phyloP scores from a whole-genome alignment of 495 filamentous ascomycete species.

The Terfezia claveryi region DNA sequence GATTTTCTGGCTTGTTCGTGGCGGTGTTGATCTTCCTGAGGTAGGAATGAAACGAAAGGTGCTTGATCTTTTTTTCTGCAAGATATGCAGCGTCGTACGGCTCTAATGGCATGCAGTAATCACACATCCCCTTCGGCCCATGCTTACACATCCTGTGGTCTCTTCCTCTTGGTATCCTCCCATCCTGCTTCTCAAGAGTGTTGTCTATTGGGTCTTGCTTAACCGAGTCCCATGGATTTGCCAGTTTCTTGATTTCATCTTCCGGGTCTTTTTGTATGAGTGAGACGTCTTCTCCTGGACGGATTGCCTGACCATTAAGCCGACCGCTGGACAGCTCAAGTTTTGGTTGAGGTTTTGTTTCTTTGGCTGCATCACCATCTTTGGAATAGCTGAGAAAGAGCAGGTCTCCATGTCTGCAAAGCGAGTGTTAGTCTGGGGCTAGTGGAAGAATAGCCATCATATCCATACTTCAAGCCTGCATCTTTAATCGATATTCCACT shows the following conservation, averaged over 20 bases:
- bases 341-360: conserved; percentile 16
- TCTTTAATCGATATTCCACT: neutral
- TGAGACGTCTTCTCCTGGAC: neutral
- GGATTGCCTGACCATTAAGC: conserved; percentile 22
- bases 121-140: conserved; percentile 92
- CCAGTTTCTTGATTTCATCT: conserved; percentile 37
- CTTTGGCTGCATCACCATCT: conserved; percentile 11
- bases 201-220: conserved; percentile 50
- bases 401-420: conserved; percentile 64
- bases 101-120: conserved; percentile 96
- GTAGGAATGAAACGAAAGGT: conserved; percentile 87
- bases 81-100: conserved; percentile 77
- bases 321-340: conserved; percentile 30
- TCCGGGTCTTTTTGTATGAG: conserved; percentile 34
- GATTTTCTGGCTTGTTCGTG: conserved; percentile 85
- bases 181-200: conserved; percentile 65
- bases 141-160: conserved; percentile 88
- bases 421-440: conserved; percentile 61
- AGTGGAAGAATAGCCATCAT: conserved; percentile 23
- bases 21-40: conserved; percentile 83
- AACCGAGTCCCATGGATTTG: conserved; percentile 44
- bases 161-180: conserved; percentile 59
- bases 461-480: neutral
- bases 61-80: conserved; percentile 92
- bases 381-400: conserved; percentile 64